phyloP scores from a whole-genome alignment of 257 asterid species.

The Gardenia jasminoides region DNA sequence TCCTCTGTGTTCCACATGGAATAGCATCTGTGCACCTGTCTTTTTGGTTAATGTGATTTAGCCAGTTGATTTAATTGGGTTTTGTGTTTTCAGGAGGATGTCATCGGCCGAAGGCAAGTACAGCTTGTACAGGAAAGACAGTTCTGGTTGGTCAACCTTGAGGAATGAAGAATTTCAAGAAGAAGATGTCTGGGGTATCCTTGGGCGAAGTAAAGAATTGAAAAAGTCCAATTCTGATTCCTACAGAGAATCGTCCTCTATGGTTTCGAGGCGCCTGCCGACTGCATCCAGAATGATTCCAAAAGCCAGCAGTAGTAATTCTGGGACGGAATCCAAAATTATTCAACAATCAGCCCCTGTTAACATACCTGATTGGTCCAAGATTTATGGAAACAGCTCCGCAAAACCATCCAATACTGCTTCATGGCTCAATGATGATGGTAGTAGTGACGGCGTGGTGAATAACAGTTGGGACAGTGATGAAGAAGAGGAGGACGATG shows the following conservation, averaged over 20 bases:
- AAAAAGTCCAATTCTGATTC: conserved; percentile 16
- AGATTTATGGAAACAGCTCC: conserved; percentile 37
- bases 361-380: conserved; percentile 60
- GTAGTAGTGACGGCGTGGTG: not conserved
- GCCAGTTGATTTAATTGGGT: not conserved
- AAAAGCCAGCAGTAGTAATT: conserved; percentile 18
- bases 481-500: conserved; percentile 34
- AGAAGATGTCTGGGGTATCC: conserved; percentile 48
- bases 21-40: not conserved
- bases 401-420: conserved; percentile 9
- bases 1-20: not conserved
- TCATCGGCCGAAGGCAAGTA: conserved; percentile 31
- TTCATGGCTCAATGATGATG: not conserved
- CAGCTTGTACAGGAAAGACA: conserved; percentile 39
- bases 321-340: not conserved
- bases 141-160: conserved; percentile 52
- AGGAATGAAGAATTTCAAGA: conserved; percentile 61
- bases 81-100: conserved; percentile 22
- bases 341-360: conserved; percentile 49
- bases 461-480: conserved; percentile 33
- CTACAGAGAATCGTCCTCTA: conserved; percentile 11
- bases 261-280: conserved; percentile 27
- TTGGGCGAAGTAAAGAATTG: conserved; percentile 7
- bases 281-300: conserved; percentile 37
- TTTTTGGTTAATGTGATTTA: not conserved